Evolutionary conservation across 2,329 filamentous ascomycete genomes (phyloP).

Genomic region (Aspergillus vadensis): DNA sequence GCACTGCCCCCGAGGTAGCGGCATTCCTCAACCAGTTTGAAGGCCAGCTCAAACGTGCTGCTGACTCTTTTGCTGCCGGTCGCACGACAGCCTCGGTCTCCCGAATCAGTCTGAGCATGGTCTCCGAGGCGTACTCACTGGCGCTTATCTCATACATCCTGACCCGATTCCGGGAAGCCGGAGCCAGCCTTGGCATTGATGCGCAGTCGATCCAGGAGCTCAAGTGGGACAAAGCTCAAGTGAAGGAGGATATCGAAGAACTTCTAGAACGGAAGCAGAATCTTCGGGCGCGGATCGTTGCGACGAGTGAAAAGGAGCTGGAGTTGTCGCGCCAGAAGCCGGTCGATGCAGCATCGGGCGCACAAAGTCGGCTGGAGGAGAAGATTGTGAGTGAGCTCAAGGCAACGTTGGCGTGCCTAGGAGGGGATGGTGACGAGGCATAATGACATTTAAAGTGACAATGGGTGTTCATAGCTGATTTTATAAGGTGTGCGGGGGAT

Average conservation of each 20-base stretch:
- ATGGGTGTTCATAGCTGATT: not conserved
- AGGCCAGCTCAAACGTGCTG: slow-evolving; percentile 71
- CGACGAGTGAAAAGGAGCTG: slow-evolving; percentile 71
- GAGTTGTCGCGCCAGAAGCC: slow-evolving; percentile 57
- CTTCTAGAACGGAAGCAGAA: slow-evolving; percentile 71
- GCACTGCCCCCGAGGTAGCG: slow-evolving; percentile 78
- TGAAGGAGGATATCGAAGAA: slow-evolving; percentile 82
- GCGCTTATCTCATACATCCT: slow-evolving; percentile 75
- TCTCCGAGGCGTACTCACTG: slow-evolving; percentile 77
- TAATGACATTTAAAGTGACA: slow-evolving; percentile 22
- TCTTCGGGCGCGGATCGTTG: slow-evolving; percentile 71
- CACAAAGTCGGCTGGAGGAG: slow-evolving; percentile 71
- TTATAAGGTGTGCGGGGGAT: too few relatives aligned
- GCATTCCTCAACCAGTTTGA: slow-evolving; percentile 90
- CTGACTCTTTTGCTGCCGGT: slow-evolving; percentile 65
- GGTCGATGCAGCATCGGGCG: slow-evolving; percentile 43
- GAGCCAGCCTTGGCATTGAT: slow-evolving; percentile 62
- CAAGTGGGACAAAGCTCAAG: slow-evolving; percentile 70
- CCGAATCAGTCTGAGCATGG: slow-evolving; percentile 70
- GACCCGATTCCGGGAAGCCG: slow-evolving; percentile 63
- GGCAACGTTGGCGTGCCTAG: slow-evolving; percentile 51
- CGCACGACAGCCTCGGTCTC: slow-evolving; percentile 49
- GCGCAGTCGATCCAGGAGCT: slow-evolving; percentile 68
- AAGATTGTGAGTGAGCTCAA: slow-evolving; percentile 72
- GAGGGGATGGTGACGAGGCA: slow-evolving; percentile 41